Evolutionary conservation across 108 stramenopile genomes (phyloP).

Genomic region (Discostella stelligeroides): DNA sequence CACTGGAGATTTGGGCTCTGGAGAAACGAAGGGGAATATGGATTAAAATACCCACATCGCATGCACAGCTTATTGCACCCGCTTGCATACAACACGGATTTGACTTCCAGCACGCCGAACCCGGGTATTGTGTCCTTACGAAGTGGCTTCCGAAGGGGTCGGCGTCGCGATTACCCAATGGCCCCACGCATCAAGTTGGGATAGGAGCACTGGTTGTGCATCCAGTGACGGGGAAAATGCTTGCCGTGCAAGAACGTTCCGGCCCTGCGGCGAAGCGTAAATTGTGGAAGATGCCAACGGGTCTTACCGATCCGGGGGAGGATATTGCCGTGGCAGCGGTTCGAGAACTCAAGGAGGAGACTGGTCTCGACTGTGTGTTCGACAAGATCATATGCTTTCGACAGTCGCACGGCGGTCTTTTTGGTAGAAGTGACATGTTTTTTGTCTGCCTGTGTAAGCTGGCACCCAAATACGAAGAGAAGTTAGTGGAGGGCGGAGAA

Average conservation of each 20-base stretch:
- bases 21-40: constrained; percentile 73
- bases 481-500: constrained; percentile 27
- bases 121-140: constrained; percentile 57
- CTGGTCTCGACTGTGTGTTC: constrained; percentile 58
- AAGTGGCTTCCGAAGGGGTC: constrained; percentile 69
- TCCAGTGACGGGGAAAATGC: constrained; percentile 62
- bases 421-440: constrained; percentile 69
- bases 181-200: constrained; percentile 84
- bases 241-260: constrained; percentile 73
- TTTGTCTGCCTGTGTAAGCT: constrained; percentile 70
- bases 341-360: constrained; percentile 82
- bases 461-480: constrained; percentile 26
- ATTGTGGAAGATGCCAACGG: constrained; percentile 69
- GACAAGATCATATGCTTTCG: constrained; percentile 69
- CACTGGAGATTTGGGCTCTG: constrained; percentile 52
- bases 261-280: constrained; percentile 73
- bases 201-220: constrained; percentile 79
- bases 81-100: constrained; percentile 48
- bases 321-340: constrained; percentile 77
- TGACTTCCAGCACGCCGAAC: constrained; percentile 66
- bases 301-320: constrained; percentile 84
- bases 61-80: constrained; percentile 45
- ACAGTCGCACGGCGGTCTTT: constrained; percentile 63
- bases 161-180: constrained; percentile 60
- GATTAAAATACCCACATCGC: constrained; percentile 63